Evolutionary conservation across 768 basidiomycete genomes (phyloP).

Genomic region (Panaeolus papilionaceus): DNA sequence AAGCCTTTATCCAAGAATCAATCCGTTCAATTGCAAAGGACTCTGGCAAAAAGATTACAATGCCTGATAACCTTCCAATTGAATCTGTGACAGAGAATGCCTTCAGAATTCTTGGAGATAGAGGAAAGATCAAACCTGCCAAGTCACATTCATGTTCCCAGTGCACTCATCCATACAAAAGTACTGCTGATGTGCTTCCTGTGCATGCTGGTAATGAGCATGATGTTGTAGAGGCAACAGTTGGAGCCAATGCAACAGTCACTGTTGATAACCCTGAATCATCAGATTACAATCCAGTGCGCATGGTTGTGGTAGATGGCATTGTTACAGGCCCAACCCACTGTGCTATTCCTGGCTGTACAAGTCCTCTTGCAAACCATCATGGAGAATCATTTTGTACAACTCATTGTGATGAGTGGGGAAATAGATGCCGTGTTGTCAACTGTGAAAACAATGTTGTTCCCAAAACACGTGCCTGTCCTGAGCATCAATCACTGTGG

Average conservation of each 20-base stretch:
- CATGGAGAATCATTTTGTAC: conserved; percentile 23
- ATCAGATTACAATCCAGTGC: neutral
- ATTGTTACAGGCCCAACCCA: conserved; percentile 12
- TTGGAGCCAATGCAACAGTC: too few species aligned
- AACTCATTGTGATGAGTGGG: conserved; percentile 14
- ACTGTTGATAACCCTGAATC: too few species aligned
- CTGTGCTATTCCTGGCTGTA: conserved; percentile 14
- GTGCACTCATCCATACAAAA: neutral
- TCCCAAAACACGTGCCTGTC: conserved; percentile 29
- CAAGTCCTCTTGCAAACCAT: conserved; percentile 19
- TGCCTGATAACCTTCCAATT: neutral
- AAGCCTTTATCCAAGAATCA: conserved; percentile 28
- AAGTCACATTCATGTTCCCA: conserved; percentile 12
- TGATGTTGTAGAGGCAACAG: neutral
- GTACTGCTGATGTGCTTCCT: neutral
- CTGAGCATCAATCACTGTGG: conserved; percentile 30
- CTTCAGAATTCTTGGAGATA: conserved; percentile 11
- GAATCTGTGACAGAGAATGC: conserved; percentile 14
- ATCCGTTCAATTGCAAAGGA: neutral
- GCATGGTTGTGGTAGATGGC: conserved; percentile 9
- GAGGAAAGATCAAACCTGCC: neutral
- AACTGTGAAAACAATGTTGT: conserved; percentile 25
- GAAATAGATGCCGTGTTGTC: conserved; percentile 27
- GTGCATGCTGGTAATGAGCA: neutral
- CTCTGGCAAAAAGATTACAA: too few species aligned